These are phyloP conservation scores for Xylaria polymorpha DNA, from an alignment of 2,329 filamentous ascomycete genomes.

Conservation along the genomic window DNA sequence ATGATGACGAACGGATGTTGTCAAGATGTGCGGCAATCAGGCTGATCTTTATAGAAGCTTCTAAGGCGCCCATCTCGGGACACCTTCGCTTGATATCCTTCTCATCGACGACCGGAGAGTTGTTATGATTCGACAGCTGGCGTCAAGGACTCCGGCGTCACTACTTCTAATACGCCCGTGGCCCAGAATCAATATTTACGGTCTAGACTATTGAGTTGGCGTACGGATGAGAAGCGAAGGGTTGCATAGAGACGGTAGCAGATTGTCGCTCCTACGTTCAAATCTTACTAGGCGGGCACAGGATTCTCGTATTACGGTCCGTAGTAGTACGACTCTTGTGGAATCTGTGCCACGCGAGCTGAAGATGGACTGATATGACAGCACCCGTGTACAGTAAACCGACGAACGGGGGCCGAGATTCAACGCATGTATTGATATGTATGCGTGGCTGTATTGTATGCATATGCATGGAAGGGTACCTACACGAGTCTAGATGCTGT, in stretches of 20 bases:
- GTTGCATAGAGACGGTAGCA: background rate
- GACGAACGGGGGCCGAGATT: conserved; percentile 12
- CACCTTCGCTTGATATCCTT: background rate
- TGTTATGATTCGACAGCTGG: background rate
- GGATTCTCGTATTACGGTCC: conserved; percentile 14
- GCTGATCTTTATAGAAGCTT: conserved; percentile 23
- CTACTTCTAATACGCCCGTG: background rate
- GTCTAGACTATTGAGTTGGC: conserved; percentile 2
- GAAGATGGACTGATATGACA: conserved; percentile 2
- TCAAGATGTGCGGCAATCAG: background rate
- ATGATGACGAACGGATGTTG: conserved; percentile 7
- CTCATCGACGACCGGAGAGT: background rate
- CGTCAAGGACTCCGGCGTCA: conserved; percentile 3
- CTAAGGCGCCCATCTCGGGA: background rate
- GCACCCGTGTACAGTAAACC: background rate
- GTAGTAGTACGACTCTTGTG: background rate
- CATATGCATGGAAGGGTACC: conserved; percentile 22
- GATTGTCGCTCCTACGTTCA: conserved; percentile 5
- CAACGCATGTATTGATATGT: conserved; percentile 18
- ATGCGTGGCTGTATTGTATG: background rate
- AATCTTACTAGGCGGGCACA: background rate
- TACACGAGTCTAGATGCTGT: background rate
- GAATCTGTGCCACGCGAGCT: conserved; percentile 14
- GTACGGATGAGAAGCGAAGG: conserved; percentile 14
- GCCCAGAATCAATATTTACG: background rate